Evolutionary conservation across 228 moss, liverwort and hornwort species (phyloP).

Genomic region (Sphagnum magellanicum): DNA sequence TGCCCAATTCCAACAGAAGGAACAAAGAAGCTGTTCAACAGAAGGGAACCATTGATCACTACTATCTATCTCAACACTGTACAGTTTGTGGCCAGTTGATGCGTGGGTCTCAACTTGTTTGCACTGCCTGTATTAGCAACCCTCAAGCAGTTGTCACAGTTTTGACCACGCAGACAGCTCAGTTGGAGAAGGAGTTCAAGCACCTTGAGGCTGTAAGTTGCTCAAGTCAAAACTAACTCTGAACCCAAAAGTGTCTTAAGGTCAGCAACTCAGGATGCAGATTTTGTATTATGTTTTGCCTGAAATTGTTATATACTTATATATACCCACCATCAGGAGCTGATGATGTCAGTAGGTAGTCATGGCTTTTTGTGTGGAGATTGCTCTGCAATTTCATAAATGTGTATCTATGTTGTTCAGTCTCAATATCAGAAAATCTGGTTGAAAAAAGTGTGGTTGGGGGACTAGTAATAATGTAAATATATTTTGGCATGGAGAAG

Average conservation of each 20-base stretch:
- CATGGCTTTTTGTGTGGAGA: too few species aligned
- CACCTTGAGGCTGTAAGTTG: slow-evolving; percentile 72
- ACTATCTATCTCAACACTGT: slow-evolving; percentile 90
- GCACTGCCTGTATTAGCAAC: slow-evolving; percentile 47
- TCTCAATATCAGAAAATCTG: neutral
- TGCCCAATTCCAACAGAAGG: slow-evolving; percentile 10
- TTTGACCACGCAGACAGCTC: slow-evolving; percentile 68
- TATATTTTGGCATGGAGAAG: too few species aligned
- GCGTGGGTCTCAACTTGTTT: slow-evolving; percentile 75
- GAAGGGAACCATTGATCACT: slow-evolving; percentile 84
- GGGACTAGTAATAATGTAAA: too few species aligned
- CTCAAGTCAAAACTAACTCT: neutral
- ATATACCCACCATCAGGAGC: too few species aligned
- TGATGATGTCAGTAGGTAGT: too few species aligned
- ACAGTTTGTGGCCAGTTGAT: slow-evolving; percentile 83
- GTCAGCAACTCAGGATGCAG: too few species aligned
- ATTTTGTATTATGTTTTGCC: too few species aligned
- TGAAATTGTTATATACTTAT: too few species aligned
- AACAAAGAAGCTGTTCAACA: slow-evolving; percentile 28
- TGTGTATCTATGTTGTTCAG: neutral
- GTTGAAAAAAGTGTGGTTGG: neutral
- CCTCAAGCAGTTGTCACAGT: slow-evolving; percentile 68
- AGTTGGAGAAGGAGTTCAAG: slow-evolving; percentile 78
- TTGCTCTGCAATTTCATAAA: too few species aligned
- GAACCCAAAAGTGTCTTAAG: too few species aligned